Evolutionary conservation across 306 rosid species (phyloP).

Genomic region (Amphicarpaea edgeworthii): DNA sequence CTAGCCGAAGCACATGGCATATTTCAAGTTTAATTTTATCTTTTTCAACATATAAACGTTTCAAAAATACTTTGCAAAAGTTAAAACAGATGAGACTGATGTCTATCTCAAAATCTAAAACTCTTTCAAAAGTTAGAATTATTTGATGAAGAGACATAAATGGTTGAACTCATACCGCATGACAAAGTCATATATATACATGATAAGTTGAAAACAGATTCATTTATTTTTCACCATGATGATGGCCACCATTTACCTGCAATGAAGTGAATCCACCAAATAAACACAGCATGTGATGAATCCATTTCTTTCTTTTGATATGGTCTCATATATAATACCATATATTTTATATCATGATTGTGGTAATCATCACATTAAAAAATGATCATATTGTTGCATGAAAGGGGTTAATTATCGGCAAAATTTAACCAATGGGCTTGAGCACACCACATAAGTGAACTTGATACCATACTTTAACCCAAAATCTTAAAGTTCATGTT

Average conservation of each 20-base stretch:
- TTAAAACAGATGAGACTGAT: background rate
- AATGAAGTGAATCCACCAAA: background rate
- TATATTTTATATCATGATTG: constrained; percentile 9
- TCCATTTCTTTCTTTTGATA: constrained; percentile 9
- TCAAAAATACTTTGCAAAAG: background rate
- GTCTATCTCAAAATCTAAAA: background rate
- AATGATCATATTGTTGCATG: too few relatives aligned
- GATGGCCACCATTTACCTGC: constrained; percentile 43
- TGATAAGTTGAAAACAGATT: background rate
- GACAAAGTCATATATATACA: too few relatives aligned
- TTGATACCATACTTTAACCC: too few relatives aligned
- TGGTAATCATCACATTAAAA: constrained; percentile 15
- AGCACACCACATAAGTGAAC: too few relatives aligned
- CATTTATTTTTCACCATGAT: constrained; percentile 15
- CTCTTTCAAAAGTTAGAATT: background rate
- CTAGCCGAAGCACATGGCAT: constrained; percentile 45
- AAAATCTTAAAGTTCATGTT: too few relatives aligned
- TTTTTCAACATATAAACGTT: too few relatives aligned
- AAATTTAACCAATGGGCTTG: too few relatives aligned
- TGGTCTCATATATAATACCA: constrained; percentile 15
- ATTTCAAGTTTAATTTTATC: background rate
- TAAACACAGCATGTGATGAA: background rate
- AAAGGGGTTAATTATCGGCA: too few relatives aligned
- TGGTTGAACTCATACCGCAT: background rate
- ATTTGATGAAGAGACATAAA: background rate